Conservation (phyloP, 306 rosid species). For the Vicia faba region DNA sequence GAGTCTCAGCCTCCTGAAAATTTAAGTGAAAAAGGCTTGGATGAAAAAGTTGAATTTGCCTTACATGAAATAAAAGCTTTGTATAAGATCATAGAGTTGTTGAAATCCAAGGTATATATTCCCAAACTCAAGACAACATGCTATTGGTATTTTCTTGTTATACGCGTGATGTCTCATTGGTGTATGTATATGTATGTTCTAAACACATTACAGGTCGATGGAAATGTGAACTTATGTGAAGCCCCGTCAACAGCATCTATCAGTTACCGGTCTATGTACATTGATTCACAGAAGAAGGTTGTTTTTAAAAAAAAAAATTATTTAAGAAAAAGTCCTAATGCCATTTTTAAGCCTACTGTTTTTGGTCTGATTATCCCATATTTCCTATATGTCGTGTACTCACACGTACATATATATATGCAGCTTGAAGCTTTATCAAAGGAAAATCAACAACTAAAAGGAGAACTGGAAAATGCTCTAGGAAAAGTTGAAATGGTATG, state of each 20-base stretch:
- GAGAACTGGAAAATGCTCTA: conserved; percentile 55
- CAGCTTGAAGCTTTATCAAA: conserved; percentile 59
- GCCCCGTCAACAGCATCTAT: conserved; percentile 29
- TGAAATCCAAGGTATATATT: conserved; percentile 52
- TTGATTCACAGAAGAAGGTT: conserved; percentile 69
- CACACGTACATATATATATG: conserved; percentile 24
- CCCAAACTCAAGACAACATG: background rate
- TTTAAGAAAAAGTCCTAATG: background rate
- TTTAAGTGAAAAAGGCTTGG: conserved; percentile 34
- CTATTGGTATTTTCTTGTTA: conserved; percentile 8
- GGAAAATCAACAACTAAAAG: conserved; percentile 51
- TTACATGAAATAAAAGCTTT: conserved; percentile 45
- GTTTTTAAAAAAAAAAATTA: too few species aligned
- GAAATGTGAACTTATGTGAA: conserved; percentile 29
- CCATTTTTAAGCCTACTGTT: conserved; percentile 6
- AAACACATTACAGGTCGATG: conserved; percentile 44
- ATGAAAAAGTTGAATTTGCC: conserved; percentile 50
- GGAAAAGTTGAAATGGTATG: conserved; percentile 75
- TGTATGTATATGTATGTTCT: conserved; percentile 7
- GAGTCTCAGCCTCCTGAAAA: conserved; percentile 38
- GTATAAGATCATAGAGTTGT: conserved; percentile 36
- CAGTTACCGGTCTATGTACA: conserved; percentile 49
- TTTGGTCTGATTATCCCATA: conserved; percentile 1
- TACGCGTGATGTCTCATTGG: background rate
- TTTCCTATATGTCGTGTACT: background rate